phyloP scores from a whole-genome alignment of 805 yeast species.

The Ogataea glucozyma region DNA sequence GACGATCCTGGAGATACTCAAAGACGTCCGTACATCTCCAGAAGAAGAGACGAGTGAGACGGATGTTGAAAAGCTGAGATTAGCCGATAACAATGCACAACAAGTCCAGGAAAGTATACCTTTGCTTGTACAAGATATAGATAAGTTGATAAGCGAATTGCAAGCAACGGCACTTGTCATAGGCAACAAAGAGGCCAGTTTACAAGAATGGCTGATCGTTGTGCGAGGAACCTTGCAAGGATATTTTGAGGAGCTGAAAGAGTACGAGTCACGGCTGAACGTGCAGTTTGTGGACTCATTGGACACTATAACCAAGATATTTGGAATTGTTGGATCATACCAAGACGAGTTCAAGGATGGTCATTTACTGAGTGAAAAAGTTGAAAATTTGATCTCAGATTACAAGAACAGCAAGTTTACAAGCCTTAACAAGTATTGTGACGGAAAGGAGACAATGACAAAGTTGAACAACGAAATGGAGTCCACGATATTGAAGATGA shows the following conservation, averaged over 20 bases:
- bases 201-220: constrained; percentile 18
- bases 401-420: constrained; percentile 21
- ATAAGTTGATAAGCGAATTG: constrained; percentile 14
- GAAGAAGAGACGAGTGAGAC: constrained; percentile 3
- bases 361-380: constrained; percentile 18
- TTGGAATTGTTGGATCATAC: constrained; percentile 17
- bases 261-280: constrained; percentile 20
- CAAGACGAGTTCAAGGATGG: constrained; percentile 19
- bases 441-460: constrained; percentile 26
- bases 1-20: constrained; percentile 14
- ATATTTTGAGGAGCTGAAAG: constrained; percentile 15
- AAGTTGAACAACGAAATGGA: constrained; percentile 26
- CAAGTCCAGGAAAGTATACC: background rate
- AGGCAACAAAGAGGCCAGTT: constrained; percentile 16
- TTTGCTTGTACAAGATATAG: constrained; percentile 12
- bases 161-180: constrained; percentile 14
- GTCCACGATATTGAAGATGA: constrained; percentile 22
- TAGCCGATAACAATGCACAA: background rate
- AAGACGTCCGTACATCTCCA: background rate
- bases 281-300: constrained; percentile 27
- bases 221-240: constrained; percentile 7
- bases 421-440: constrained; percentile 23
- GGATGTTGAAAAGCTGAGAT: background rate
- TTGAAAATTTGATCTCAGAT: constrained; percentile 25
- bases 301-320: constrained; percentile 30